phyloP scores from a whole-genome alignment of 257 asterid genomes.

The Misopates orontium region DNA sequence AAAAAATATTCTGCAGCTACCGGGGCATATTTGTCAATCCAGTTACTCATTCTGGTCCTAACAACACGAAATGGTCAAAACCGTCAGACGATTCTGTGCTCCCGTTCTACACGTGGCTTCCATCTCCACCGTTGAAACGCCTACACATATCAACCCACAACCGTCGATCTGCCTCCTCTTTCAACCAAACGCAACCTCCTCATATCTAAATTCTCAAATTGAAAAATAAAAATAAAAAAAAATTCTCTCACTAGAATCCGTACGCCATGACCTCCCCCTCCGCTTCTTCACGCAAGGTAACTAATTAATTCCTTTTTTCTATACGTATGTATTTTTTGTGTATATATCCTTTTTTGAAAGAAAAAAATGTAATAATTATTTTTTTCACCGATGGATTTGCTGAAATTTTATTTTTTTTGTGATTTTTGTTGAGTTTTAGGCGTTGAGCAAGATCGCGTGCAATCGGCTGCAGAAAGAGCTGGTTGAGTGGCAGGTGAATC shows the following conservation, averaged over 20 bases:
- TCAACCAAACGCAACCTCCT: too few species aligned
- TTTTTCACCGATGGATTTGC: conserved; percentile 18
- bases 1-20: too few species aligned
- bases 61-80: too few species aligned
- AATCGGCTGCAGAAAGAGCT: conserved; percentile 96
- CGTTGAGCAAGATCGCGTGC: conserved; percentile 94
- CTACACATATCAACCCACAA: too few species aligned
- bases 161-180: too few species aligned
- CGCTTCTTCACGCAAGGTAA: conserved; percentile 58
- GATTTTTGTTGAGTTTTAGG: conserved; percentile 44
- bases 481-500: conserved; percentile 96
- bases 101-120: too few species aligned
- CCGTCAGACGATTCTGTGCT: too few species aligned
- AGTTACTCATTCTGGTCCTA: too few species aligned
- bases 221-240: too few species aligned
- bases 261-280: conserved; percentile 53
- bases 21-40: too few species aligned
- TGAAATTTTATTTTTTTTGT: conserved; percentile 22
- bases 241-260: conserved; percentile 30
- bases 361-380: not conserved
- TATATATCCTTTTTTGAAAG: not conserved
- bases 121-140: too few species aligned
- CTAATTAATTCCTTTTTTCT: not conserved
- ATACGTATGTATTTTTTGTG: not conserved
- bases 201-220: too few species aligned